These are phyloP conservation scores for Mrakia frigida DNA, from an alignment of 768 basidiomycete species.

Conservation along the genomic window DNA sequence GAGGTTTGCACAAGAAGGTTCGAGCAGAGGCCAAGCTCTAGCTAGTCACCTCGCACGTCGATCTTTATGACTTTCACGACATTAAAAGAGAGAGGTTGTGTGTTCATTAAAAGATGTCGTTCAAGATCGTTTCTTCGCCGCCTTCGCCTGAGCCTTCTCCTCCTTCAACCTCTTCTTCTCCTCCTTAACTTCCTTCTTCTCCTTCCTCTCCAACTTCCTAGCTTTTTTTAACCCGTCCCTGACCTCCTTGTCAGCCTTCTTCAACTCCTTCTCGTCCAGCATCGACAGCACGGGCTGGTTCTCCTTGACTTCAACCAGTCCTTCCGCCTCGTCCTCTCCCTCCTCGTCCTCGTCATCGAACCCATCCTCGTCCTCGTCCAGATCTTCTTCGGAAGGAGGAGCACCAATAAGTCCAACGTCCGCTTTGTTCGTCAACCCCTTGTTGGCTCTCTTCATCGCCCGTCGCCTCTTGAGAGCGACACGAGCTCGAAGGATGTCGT, in stretches of 20 bases:
- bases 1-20: not conserved
- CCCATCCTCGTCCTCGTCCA: not conserved
- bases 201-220: not conserved
- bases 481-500: not conserved
- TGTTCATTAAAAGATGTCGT: no score
- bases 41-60: not conserved
- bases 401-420: not conserved
- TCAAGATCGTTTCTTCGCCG: no score
- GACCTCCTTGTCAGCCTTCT: not conserved
- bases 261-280: not conserved
- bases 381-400: not conserved
- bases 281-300: not conserved
- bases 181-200: not conserved
- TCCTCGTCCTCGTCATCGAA: not conserved
- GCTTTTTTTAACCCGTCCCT: not conserved
- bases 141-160: not conserved
- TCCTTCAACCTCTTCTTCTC: not conserved
- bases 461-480: no score
- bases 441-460: no score
- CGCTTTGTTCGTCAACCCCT: not conserved
- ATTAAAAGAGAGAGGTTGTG: no score
- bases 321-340: not conserved
- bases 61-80: constrained; percentile 11
- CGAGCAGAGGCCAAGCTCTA: constrained; percentile 12
- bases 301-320: not conserved